These are phyloP conservation scores for Arabidopsis arenosa DNA, from an alignment of 345 rosid genomes.

Conservation along the genomic window DNA sequence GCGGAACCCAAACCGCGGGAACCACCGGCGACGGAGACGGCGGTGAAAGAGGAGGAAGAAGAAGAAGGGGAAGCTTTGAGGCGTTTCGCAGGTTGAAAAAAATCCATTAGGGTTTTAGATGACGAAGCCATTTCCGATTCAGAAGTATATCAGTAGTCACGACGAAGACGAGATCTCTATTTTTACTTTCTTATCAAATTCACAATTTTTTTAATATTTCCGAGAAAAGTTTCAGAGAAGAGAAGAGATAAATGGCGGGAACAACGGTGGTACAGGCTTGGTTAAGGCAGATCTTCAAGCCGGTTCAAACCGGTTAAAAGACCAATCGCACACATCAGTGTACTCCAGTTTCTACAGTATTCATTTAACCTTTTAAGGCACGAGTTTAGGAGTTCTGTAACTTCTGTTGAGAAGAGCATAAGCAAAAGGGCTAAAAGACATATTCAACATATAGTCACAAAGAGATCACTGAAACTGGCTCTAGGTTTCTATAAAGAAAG, in stretches of 20 bases:
- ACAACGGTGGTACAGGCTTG: slow-evolving; percentile 19
- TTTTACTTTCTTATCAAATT: background rate
- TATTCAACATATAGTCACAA: slow-evolving; percentile 16
- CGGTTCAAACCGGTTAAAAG: slow-evolving; percentile 12
- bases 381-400: background rate
- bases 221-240: background rate
- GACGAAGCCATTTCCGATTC: slow-evolving; percentile 56
- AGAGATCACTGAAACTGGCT: slow-evolving; percentile 20
- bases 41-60: slow-evolving; percentile 36
- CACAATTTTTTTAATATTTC: background rate
- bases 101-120: slow-evolving; percentile 64
- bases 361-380: background rate
- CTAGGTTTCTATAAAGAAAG: slow-evolving; percentile 3
- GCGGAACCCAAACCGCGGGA: slow-evolving; percentile 30
- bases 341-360: slow-evolving; percentile 1
- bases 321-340: background rate
- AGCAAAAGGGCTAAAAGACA: background rate
- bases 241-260: slow-evolving; percentile 34
- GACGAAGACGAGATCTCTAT: background rate
- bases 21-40: slow-evolving; percentile 26
- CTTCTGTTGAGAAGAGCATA: background rate
- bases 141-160: background rate
- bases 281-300: background rate
- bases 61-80: slow-evolving; percentile 52
- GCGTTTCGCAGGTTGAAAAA: slow-evolving; percentile 81